Conservation (phyloP, 495 filamentous ascomycete genomes). For the Cenococcum geophilum region DNA sequence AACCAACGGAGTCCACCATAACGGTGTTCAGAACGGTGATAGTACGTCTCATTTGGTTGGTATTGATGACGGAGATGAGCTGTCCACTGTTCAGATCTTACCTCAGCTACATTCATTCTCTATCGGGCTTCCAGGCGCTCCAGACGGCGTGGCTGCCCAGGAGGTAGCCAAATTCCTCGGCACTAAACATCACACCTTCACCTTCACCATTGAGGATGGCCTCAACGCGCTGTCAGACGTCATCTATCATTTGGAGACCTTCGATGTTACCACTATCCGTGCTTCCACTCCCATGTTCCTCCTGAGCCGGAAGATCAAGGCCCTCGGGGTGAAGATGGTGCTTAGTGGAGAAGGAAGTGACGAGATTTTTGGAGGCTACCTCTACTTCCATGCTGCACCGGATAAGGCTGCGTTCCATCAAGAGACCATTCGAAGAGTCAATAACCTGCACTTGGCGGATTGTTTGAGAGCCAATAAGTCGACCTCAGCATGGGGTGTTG, state of each 20-base stretch:
- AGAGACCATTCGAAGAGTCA: conserved; percentile 85
- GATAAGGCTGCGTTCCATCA: conserved; percentile 85
- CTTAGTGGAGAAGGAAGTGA: conserved; percentile 93
- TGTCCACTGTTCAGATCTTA: conserved; percentile 85
- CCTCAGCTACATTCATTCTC: conserved; percentile 97
- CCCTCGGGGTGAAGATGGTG: conserved; percentile 98
- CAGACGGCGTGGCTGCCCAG: conserved; percentile 80
- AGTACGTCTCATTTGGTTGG: conserved; percentile 70
- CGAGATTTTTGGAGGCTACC: conserved; percentile 96
- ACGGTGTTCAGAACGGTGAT: conserved; percentile 40
- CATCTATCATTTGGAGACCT: conserved; percentile 95
- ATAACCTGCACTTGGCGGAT: conserved; percentile 92
- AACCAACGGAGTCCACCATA: conserved; percentile 40
- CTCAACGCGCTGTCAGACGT: conserved; percentile 94
- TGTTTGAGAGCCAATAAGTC: conserved; percentile 98
- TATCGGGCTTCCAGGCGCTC: conserved; percentile 84
- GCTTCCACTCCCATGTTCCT: conserved; percentile 99
- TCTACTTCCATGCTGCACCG: conserved; percentile 95
- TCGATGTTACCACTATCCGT: conserved; percentile 96
- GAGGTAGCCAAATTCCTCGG: conserved; percentile 93
- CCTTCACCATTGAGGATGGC: conserved; percentile 94
- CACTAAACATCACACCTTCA: conserved; percentile 95
- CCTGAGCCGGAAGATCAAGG: conserved; percentile 96
- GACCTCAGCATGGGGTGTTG: conserved; percentile 96
- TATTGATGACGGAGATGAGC: conserved; percentile 82